A percentile compares a stretch with the other conserved stretches of the same genome.
phyloP scores from a whole-genome alignment of 2,329 filamentous ascomycete species.

The Botryosphaeria dothidea region DNA sequence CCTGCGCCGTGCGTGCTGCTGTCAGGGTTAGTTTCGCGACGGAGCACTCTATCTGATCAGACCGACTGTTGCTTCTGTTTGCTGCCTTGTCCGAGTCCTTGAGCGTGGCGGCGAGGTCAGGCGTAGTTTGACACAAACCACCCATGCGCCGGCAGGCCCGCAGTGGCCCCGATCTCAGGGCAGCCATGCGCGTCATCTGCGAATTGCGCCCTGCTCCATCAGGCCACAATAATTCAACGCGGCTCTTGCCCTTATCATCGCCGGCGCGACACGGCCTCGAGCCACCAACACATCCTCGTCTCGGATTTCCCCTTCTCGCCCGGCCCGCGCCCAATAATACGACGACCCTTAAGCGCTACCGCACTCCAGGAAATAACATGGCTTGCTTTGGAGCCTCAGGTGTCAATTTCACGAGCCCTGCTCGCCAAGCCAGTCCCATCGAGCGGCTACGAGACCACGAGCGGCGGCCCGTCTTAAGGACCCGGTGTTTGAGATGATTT shows the following conservation, averaged over 20 bases:
- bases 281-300: background rate
- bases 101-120: background rate
- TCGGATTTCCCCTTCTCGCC: background rate
- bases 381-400: background rate
- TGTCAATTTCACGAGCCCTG: background rate
- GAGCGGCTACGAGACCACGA: background rate
- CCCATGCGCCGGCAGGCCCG: background rate
- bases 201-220: background rate
- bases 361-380: background rate
- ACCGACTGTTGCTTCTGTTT: background rate
- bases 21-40: background rate
- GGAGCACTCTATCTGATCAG: background rate
- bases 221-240: background rate
- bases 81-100: background rate
- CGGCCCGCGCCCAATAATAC: background rate
- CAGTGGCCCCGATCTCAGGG: background rate
- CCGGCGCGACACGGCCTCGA: background rate
- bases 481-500: background rate
- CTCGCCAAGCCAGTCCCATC: background rate
- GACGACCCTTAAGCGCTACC: background rate
- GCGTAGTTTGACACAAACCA: background rate
- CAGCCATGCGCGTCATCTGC: constrained; percentile 10
- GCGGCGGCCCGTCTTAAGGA: background rate
- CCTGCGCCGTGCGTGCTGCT: background rate
- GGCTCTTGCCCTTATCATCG: background rate